Percentiles rank a stretch among this genome's conserved stretches.
These are phyloP conservation scores for Chaetomium sp. DNA, from an alignment of 2,329 filamentous ascomycete species.

Conservation along the genomic window DNA sequence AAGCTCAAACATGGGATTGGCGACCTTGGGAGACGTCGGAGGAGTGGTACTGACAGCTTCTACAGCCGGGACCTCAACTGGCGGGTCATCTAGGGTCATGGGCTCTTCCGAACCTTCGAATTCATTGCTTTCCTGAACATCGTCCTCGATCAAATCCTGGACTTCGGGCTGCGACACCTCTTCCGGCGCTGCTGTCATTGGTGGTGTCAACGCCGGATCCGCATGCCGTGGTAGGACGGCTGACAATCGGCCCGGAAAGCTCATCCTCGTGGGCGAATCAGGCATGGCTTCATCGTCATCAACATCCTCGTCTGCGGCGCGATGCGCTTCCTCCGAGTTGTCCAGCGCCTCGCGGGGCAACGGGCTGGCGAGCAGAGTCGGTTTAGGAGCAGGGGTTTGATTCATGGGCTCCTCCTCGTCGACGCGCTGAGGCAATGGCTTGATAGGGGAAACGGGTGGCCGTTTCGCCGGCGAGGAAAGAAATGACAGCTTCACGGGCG, in stretches of 20 bases:
- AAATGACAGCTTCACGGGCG: constrained; percentile 51
- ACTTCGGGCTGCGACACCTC: neutral
- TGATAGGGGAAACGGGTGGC: constrained; percentile 35
- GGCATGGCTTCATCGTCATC: constrained; percentile 27
- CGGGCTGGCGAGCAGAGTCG: constrained; percentile 39
- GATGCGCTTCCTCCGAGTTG: neutral
- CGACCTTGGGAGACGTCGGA: constrained; percentile 37
- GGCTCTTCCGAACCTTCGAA: constrained; percentile 3
- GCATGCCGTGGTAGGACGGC: constrained; percentile 43
- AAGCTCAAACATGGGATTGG: constrained; percentile 46
- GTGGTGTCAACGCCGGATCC: constrained; percentile 33
- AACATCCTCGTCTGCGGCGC: constrained; percentile 25
- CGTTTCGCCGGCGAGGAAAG: constrained; percentile 47
- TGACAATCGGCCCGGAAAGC: constrained; percentile 44
- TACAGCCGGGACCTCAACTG: neutral
- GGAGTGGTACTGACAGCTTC: constrained; percentile 35
- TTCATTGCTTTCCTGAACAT: neutral
- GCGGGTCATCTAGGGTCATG: constrained; percentile 28
- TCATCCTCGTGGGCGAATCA: constrained; percentile 36
- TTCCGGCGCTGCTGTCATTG: constrained; percentile 18
- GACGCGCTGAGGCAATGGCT: constrained; percentile 25
- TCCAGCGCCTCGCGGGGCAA: constrained; percentile 16
- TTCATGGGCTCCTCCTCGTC: constrained; percentile 28
- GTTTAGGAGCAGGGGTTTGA: constrained; percentile 42
- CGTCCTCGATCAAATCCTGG: constrained; percentile 2